Base-by-base conservation (phyloP, 2,329 filamentous ascomycete species). In the Peltaster fructicola region DNA sequence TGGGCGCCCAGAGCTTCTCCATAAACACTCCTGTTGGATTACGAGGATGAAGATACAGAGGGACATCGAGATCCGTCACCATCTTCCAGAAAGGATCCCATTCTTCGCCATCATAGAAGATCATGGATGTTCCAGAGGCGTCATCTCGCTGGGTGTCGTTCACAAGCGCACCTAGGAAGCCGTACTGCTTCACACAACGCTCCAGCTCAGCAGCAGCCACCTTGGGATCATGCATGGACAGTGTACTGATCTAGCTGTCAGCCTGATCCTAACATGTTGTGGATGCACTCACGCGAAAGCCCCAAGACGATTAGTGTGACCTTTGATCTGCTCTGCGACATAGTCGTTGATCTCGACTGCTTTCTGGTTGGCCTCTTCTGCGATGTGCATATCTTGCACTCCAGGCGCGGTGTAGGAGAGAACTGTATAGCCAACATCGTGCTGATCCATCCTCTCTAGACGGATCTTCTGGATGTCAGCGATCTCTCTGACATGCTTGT, bases 31-130 rank as follows among this genome's bases (percentile, higher is more conserved):
- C 66, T 4, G 38, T 41, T 2, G 41, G 40, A 21, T 40, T 39
- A 23, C 62, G 53, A 0, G 68, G 70, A 43, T 75, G 70, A 1
- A 75, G 53, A 38, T 74, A 75, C 23, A 75, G 56, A 0, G 69
- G 68, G 0, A 73, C 68, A 29, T 73, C 64, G 1, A 75, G 59
- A 20, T 71, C 63, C 2, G 54, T 56, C 6, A 61, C 56, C 0
- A 59, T 61, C 8, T 54, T 40, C 69, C 69, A 74, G 54, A 75
- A 73, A 12, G 59, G 44, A 34, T 70, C 65, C 56, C 62, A 76
- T 31, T 64, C 58, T 0, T 61, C 54, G 6, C 57, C 51, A 39
- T 75, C 71, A 48, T 73, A 75, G 50, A 73, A 74, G 41, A 73
- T 51, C 53, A 68, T 63, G 13, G 60, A 59, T 28, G 71, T 65